Evolutionary conservation across 805 yeast species (phyloP).

Genomic region (Candida xyloterini): DNA sequence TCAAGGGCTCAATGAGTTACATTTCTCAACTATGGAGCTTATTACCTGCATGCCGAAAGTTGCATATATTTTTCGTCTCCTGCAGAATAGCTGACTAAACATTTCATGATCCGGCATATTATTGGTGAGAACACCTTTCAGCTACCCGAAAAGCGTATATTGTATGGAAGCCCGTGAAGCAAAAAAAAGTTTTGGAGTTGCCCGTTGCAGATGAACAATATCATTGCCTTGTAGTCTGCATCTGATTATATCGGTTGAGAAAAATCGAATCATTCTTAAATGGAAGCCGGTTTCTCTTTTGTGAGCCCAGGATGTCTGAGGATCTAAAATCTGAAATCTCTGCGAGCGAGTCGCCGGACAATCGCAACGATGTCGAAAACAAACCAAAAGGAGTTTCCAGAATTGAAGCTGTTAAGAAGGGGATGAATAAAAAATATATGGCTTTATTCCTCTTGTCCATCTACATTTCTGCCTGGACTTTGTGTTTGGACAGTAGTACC

Average conservation of each 20-base stretch:
- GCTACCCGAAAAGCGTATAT: slow-evolving; percentile 15
- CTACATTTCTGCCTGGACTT: slow-evolving; percentile 63
- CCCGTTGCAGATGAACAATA: no score
- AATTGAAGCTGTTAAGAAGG: slow-evolving; percentile 4
- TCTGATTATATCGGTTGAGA: background rate
- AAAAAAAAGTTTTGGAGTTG: no score
- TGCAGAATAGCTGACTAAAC: slow-evolving; percentile 10
- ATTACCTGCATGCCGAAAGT: background rate
- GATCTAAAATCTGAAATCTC: background rate
- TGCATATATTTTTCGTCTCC: background rate
- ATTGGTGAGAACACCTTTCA: slow-evolving; percentile 17
- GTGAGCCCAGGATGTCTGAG: slow-evolving; percentile 1
- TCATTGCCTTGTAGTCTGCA: no score
- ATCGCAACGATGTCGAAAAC: slow-evolving; percentile 8
- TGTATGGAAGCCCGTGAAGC: background rate
- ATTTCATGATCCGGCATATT: slow-evolving; percentile 12
- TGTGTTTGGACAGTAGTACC: slow-evolving; percentile 32
- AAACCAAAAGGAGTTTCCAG: slow-evolving; percentile 5
- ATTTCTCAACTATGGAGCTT: no score
- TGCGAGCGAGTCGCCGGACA: background rate
- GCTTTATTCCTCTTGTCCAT: slow-evolving; percentile 54
- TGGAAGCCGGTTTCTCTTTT: background rate
- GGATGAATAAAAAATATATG: background rate
- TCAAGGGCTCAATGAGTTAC: no score
- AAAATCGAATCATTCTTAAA: background rate